Base-by-base conservation (phyloP, 1,284 basidiomycete genomes). In the Stygiomarasmius scandens region DNA sequence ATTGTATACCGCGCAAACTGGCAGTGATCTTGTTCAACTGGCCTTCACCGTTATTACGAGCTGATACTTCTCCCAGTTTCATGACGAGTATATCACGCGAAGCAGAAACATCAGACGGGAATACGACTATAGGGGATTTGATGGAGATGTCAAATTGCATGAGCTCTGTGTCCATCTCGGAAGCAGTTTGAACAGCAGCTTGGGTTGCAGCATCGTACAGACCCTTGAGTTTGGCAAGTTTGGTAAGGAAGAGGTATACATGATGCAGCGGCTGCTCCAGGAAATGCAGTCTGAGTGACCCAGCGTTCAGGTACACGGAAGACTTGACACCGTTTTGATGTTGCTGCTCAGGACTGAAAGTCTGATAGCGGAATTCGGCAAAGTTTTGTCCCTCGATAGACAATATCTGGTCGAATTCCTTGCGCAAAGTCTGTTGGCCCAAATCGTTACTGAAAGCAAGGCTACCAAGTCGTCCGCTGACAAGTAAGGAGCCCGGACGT, bases 331-430 rank as follows among this genome's bases (percentile, higher is more conserved):
- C 94, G 1, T 83, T 80, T 71, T 93, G 92, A 1, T 80, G 79
- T 32, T 84, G 77, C 53, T 84, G 83, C 22, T 79, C 72, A 14
- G 91, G 84, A 71, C 96, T 92, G 73, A 89, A 96, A 0, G 95
- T 99, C 73, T 98, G 91, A 73, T 99, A 98, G 55, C 85, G 86
- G 76, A 99, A 95, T 71, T 98, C 93, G 23, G 95, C 96, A 49
- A 99, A 86, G 71, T 99, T 93, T 65, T 95, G 87, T 38, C 96
- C 97, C 69, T 99, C 94, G 56, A 99, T 99, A 27, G 94, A 92
- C 55, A 99, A 76, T 9, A 99, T 82, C 66, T 95, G 86, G 67
- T 93, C 92, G 78, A 96, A 97, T 55, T 88, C 83, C 1, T 85
- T 79, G 19, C 83, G 79, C 34, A 84, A 75, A 14, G 78, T 77